Evolutionary conservation across 108 stramenopile species (phyloP), one percentile per base, ranked within the genome.

Genomic region (Thalassiosira profunda): DNA sequence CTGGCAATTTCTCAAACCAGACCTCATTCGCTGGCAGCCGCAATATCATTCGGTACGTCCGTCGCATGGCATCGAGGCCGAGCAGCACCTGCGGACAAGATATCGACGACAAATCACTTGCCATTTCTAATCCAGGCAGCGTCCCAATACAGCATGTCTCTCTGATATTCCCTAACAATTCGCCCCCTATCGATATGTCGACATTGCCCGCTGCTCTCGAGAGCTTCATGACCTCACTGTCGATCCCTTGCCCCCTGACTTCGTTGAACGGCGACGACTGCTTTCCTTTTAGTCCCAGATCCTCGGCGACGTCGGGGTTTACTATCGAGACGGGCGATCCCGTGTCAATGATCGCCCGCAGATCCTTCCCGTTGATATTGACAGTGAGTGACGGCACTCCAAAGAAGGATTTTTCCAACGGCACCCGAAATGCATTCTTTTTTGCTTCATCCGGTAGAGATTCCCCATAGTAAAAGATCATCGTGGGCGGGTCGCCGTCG

Each of bases 201-300:
- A 43, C 43, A 37, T 38, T 40, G 25, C 41, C 29, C 11, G 17
- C 5, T 36, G 64, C 34, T 25, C 17, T 51, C 3, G 64, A 48
- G 26, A 65, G 36, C 15, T 38, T 33, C 11, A 65, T 84, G 21
- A 81, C 94, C 41, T 88, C 83, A 70, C 73, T 74, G 65, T 97
- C 93, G 40, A 97, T 84, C 31, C 95, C 96, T 85, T 92, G 79
- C 68, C 98, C 86, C 83, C 97, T 98, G 82, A 98, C 72, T 43
- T 92, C 92, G 77, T 84, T 80, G 76, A 87, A 81, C 90, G 97
- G 78, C 71, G 93, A 45, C 1, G 43, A 45, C 12, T 12, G 12
- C 2, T 14, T 34, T 14, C n/a, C 52, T 42, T 56, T 42, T 23
- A 72, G 26, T 9, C 70, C 70, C 5, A 36, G 31, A 2, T 54